Percentiles rank a stretch among this genome's conserved stretches.
These are phyloP conservation scores for Mortierella sp. DNA, from an alignment of 371 early-diverging fungal species.

Conservation along the genomic window DNA sequence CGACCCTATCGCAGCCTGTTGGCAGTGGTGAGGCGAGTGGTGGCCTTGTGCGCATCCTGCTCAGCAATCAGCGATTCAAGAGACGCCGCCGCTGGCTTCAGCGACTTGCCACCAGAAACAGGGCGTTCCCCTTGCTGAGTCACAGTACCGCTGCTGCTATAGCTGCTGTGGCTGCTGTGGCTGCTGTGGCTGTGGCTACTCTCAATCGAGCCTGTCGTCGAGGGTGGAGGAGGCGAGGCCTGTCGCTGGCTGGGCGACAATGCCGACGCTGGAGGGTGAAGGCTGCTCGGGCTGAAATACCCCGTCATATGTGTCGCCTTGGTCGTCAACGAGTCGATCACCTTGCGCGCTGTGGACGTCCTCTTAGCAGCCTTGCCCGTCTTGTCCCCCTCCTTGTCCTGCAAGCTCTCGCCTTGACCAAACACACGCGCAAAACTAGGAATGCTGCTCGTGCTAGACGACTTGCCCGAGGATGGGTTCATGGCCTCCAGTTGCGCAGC, in stretches of 20 bases:
- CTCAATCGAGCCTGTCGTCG: slow-evolving; percentile 3
- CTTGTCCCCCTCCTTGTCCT: slow-evolving; percentile 22
- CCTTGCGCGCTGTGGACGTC: slow-evolving; percentile 43
- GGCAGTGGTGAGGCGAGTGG: slow-evolving; percentile 16
- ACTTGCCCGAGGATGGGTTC: slow-evolving; percentile 2
- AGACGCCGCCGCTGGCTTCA: slow-evolving; percentile 8
- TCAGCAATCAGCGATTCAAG: slow-evolving; percentile 1
- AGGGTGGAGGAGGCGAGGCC: slow-evolving; percentile 1
- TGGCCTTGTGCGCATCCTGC: slow-evolving; percentile 12
- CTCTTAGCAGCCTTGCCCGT: slow-evolving; percentile 29
- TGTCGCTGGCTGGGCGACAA: neutral
- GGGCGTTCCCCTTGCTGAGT: neutral
- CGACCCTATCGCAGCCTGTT: slow-evolving; percentile 20
- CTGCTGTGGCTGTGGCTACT: slow-evolving; percentile 5
- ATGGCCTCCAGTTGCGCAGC: slow-evolving; percentile 37
- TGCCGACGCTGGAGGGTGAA: neutral
- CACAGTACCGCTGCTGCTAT: neutral
- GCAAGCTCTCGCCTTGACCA: slow-evolving; percentile 27
- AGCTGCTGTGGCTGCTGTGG: slow-evolving; percentile 5
- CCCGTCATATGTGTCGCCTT: slow-evolving; percentile 52
- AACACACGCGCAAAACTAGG: slow-evolving; percentile 21
- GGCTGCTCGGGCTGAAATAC: slow-evolving; percentile 39
- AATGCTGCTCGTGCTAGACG: slow-evolving; percentile 20
- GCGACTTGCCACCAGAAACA: neutral
- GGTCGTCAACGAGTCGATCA: slow-evolving; percentile 33